phyloP scores from a whole-genome alignment of 148 eudicot species.

The Gaultheria prostrata region DNA sequence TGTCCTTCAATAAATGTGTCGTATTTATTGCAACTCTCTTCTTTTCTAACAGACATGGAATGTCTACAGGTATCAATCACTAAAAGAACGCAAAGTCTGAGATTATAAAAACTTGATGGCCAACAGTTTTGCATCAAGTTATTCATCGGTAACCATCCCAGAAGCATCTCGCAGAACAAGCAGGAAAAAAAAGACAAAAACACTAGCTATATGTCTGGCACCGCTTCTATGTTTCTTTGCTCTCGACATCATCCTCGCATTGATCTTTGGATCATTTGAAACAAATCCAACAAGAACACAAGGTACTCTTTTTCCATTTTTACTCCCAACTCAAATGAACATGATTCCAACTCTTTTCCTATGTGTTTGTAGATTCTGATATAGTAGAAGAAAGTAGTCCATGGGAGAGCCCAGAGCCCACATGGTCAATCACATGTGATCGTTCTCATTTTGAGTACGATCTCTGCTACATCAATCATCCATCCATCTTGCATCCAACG shows the following conservation, averaged over 20 bases:
- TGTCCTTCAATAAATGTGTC: neutral
- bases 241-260: slow-evolving; percentile 17
- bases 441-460: slow-evolving; percentile 45
- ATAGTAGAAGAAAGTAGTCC: slow-evolving; percentile 2
- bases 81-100: neutral
- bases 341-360: neutral
- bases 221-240: slow-evolving; percentile 15
- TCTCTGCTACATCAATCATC: slow-evolving; percentile 45
- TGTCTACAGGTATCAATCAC: neutral
- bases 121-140: neutral
- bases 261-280: slow-evolving; percentile 19
- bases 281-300: slow-evolving; percentile 11
- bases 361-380: slow-evolving; percentile 1
- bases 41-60: neutral
- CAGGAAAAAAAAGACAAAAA: slow-evolving; percentile 16
- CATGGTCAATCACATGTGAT: slow-evolving; percentile 41
- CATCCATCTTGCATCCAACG: slow-evolving; percentile 38
- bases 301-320: slow-evolving; percentile 11
- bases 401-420: slow-evolving; percentile 24
- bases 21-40: neutral
- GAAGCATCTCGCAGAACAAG: neutral
- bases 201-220: slow-evolving; percentile 11
- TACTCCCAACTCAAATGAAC: neutral
- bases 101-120: neutral
- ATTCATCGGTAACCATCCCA: neutral